These are phyloP conservation scores for Neofusicoccum umdonicola DNA, from an alignment of 2,329 filamentous ascomycete species.

Conservation along the genomic window DNA sequence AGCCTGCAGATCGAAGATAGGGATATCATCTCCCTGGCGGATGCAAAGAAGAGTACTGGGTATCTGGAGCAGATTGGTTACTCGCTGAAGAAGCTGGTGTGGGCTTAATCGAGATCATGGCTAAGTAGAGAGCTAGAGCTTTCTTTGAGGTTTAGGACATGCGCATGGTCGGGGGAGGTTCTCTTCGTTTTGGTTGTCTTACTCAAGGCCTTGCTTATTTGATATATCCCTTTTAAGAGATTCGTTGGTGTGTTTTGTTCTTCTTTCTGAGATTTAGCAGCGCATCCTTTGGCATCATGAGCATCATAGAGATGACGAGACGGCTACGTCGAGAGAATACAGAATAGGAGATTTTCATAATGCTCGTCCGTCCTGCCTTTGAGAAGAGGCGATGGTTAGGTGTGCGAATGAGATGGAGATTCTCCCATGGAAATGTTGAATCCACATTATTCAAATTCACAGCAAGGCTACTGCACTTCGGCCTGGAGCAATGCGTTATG, in stretches of 20 bases:
- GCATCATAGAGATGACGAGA: constrained; percentile 10
- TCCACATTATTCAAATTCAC: too few species aligned
- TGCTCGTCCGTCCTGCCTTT: too few species aligned
- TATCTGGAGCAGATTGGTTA: constrained; percentile 84
- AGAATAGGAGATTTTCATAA: too few species aligned
- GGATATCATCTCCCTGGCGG: constrained; percentile 78
- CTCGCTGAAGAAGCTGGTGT: constrained; percentile 90
- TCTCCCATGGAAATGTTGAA: too few species aligned
- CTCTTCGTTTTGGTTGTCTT: not conserved
- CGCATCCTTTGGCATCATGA: not conserved
- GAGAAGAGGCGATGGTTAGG: too few species aligned
- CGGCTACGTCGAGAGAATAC: not conserved
- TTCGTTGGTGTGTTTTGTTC: not conserved
- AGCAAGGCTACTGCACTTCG: too few species aligned
- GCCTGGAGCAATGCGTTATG: too few species aligned
- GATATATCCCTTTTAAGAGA: constrained; percentile 6
- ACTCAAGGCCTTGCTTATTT: not conserved
- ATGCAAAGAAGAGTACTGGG: constrained; percentile 84
- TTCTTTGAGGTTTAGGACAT: not conserved
- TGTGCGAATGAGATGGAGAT: too few species aligned
- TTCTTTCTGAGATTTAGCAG: not conserved
- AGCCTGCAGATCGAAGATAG: constrained; percentile 49
- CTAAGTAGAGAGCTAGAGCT: not conserved
- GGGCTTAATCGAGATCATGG: constrained; percentile 53
- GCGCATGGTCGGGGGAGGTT: not conserved